Evolutionary conservation across 441 rosid genomes (phyloP).

Genomic region (Adansonia madagascariensis): DNA sequence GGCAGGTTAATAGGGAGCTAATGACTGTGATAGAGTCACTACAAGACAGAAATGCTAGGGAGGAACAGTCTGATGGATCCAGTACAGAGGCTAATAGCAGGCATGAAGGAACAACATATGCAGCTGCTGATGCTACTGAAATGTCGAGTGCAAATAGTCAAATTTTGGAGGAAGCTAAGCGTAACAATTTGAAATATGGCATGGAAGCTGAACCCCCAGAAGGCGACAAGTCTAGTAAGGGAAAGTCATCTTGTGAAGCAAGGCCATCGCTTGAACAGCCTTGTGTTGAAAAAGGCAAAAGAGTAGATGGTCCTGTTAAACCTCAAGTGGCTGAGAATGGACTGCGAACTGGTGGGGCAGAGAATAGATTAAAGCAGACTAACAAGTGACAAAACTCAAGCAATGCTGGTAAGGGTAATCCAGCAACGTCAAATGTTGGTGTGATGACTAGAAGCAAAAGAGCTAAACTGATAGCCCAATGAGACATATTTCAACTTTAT

Average conservation of each 20-base stretch:
- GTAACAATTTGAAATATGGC: neutral
- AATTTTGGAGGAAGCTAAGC: neutral
- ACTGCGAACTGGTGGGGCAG: neutral
- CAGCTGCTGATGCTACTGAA: slow-evolving; percentile 15
- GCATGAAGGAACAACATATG: slow-evolving; percentile 19
- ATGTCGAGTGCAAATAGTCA: neutral
- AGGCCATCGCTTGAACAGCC: slow-evolving; percentile 6
- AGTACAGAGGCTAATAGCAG: slow-evolving; percentile 23
- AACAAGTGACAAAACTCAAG: neutral
- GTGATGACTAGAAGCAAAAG: slow-evolving; percentile 35
- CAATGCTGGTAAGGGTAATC: neutral
- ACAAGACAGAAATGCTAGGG: slow-evolving; percentile 32
- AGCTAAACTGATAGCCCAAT: slow-evolving; percentile 34
- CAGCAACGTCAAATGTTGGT: neutral
- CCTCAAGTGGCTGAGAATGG: neutral
- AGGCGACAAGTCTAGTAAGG: neutral
- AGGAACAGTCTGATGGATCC: slow-evolving; percentile 25
- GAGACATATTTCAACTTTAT: no score
- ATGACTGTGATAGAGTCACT: slow-evolving; percentile 59
- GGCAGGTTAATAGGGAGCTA: slow-evolving; percentile 69
- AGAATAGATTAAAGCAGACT: slow-evolving; percentile 1
- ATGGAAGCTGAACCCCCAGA: neutral
- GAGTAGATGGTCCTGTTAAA: neutral
- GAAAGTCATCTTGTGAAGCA: neutral
- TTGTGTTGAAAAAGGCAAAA: neutral